Base-by-base conservation (phyloP, 2,329 filamentous ascomycete species). In the Ophiocordyceps camponoti-leonardi region DNA sequence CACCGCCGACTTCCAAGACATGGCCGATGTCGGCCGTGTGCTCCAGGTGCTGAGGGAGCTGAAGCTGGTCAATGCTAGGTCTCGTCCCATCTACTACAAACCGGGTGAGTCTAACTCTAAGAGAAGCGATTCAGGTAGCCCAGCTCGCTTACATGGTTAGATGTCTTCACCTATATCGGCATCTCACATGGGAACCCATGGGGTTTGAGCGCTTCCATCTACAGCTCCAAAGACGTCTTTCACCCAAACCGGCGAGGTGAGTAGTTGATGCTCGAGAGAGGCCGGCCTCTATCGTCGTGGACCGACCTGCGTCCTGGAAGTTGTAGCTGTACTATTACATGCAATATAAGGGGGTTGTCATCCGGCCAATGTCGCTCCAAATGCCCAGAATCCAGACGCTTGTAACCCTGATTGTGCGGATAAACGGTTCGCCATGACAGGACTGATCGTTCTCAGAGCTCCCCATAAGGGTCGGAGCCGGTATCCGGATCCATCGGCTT, bases 41-140 rank as follows among this genome's bases (percentile, higher is more conserved):
- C 63, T 90, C 37, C 56, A 67, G 47, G 72, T 67, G 51, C 60
- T 93, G 49, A 70, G 72, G 44, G 67, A 77, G 46, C 64, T 87
- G 47, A 77, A 72, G 8, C 62, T 92, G 35, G 67, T 81, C 44
- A 66, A 66, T 31, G 48, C 58, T 19, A 61, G 51, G 43, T 60
- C 60, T 4, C 66, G 63, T 42, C 63, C 68, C 1, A 78, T 92
- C 44, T 90, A 85, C 58, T 94, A 93, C 65, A 93, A 93, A 56
- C 74, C 73, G 53, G 80, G 82, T 72, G 58, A 67, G 59, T 75
- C 6, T 18, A 31, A n/a, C n/a, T n/a, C n/a, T n/a, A n/a, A n/a
- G 11, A 13, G 37, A 16, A 4, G 44, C 22, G 5, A 37, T 12
- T 6, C 7, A 3, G 13, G 14, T 12, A 43, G 46, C 39, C 19